Conservation (phyloP, 805 yeast species). For the Lipomyces spencermartinsiae region DNA sequence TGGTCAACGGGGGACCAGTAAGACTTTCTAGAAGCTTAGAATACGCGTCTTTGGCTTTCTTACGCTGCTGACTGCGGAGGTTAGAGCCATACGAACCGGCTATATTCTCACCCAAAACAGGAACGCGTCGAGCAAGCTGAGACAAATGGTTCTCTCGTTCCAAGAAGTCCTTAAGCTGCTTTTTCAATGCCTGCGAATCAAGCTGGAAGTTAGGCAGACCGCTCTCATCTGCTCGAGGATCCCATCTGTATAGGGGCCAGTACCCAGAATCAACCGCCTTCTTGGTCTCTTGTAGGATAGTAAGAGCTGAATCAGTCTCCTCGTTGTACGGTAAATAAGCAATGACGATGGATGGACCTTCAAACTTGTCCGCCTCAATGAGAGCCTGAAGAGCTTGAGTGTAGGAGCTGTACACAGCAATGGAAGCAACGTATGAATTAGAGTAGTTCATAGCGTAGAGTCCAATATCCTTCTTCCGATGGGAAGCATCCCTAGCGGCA, state of each 20-base stretch:
- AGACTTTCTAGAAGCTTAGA: slow-evolving; percentile 79
- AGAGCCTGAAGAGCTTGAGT: slow-evolving; percentile 89
- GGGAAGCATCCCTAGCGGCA: slow-evolving; percentile 41
- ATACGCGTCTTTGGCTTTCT: slow-evolving; percentile 78
- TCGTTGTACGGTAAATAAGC: slow-evolving; percentile 82
- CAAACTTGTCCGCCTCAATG: slow-evolving; percentile 81
- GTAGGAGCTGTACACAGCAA: slow-evolving; percentile 90
- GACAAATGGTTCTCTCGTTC: slow-evolving; percentile 90
- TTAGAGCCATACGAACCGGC: slow-evolving; percentile 67
- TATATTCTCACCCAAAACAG: slow-evolving; percentile 78
- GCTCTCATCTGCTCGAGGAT: slow-evolving; percentile 63
- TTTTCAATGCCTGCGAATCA: slow-evolving; percentile 82
- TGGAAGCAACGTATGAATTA: slow-evolving; percentile 87
- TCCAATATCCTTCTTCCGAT: slow-evolving; percentile 88
- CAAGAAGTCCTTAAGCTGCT: slow-evolving; percentile 76
- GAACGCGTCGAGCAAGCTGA: slow-evolving; percentile 70
- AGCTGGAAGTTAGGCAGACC: slow-evolving; percentile 66
- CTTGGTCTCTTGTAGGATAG: slow-evolving; percentile 84
- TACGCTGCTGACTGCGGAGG: slow-evolving; percentile 63
- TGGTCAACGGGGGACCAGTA: slow-evolving; percentile 87
- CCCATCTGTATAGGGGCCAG: slow-evolving; percentile 92
- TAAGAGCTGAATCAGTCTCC: slow-evolving; percentile 66
- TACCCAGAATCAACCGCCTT: slow-evolving; percentile 90
- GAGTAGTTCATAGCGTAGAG: slow-evolving; percentile 94
- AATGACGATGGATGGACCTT: slow-evolving; percentile 89